Evolutionary conservation across 2,329 filamentous ascomycete species (phyloP).

Genomic region (Penicillium sp.): DNA sequence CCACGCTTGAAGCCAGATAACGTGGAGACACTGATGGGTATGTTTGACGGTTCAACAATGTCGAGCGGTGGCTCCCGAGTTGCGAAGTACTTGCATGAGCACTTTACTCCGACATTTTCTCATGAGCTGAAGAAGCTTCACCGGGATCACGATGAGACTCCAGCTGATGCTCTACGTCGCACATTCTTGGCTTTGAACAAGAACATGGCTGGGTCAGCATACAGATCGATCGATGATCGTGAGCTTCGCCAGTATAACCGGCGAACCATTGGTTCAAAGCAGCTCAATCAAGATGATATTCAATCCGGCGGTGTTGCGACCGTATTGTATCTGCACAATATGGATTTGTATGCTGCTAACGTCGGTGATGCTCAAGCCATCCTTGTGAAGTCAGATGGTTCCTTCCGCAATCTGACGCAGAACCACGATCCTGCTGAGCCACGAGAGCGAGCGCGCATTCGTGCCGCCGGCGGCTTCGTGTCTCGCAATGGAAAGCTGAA

Average conservation of each 20-base stretch:
- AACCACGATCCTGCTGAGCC: conserved; percentile 93
- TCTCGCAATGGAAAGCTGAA: conserved; percentile 93
- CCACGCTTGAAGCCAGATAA: conserved; percentile 88
- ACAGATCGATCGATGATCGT: conserved; percentile 75
- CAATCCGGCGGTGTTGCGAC: conserved; percentile 89
- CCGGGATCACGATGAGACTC: conserved; percentile 66
- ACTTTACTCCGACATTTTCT: conserved; percentile 82
- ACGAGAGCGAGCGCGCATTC: conserved; percentile 79
- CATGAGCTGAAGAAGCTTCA: conserved; percentile 76
- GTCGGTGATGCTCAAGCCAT: conserved; percentile 96
- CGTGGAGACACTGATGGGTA: conserved; percentile 83
- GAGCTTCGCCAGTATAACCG: conserved; percentile 60
- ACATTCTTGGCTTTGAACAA: conserved; percentile 91
- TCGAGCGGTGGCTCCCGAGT: conserved; percentile 90
- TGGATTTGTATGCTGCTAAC: conserved; percentile 90
- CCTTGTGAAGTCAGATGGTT: conserved; percentile 83
- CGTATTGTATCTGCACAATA: conserved; percentile 82
- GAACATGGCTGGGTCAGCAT: conserved; percentile 81
- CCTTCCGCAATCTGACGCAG: conserved; percentile 76
- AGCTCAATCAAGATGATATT: conserved; percentile 84
- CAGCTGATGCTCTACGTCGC: conserved; percentile 77
- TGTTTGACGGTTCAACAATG: conserved; percentile 92
- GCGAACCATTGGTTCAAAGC: conserved; percentile 67
- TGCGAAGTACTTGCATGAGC: conserved; percentile 93
- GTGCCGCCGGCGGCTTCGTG: conserved; percentile 92